Evolutionary conservation across 306 rosid species (phyloP).

Genomic region (Medicago truncatula): DNA sequence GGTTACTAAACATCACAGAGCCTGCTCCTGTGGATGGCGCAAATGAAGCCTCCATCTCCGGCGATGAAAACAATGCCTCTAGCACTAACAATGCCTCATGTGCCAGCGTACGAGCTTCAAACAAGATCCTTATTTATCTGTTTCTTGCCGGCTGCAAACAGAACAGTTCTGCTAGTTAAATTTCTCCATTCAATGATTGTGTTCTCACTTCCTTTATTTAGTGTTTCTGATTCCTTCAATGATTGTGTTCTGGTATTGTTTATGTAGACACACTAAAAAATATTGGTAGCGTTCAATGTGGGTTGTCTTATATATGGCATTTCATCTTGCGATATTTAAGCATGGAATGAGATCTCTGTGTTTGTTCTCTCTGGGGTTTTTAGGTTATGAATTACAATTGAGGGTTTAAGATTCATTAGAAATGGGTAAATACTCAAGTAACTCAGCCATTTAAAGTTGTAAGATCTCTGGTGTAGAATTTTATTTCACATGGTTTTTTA

Average conservation of each 20-base stretch:
- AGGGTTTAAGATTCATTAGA: not conserved
- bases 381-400: constrained; percentile 15
- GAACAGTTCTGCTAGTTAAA: not conserved
- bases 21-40: not conserved
- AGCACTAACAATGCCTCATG: no score
- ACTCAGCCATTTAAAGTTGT: not conserved
- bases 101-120: no score
- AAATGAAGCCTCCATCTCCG: not conserved
- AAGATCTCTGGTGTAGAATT: not conserved
- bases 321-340: not conserved
- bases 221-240: not conserved
- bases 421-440: not conserved
- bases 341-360: not conserved
- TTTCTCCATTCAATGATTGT: not conserved
- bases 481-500: not conserved
- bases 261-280: not conserved
- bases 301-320: constrained; percentile 4
- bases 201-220: not conserved
- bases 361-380: not conserved
- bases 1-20: not conserved
- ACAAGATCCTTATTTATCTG: no score
- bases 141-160: not conserved
- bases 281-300: not conserved
- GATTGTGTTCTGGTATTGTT: not conserved
- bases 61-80: no score